A percentile compares a stretch with the other conserved stretches of the same genome.
These are phyloP conservation scores for Sambucus nigra DNA, from an alignment of 129 eudicot species.

Conservation along the genomic window DNA sequence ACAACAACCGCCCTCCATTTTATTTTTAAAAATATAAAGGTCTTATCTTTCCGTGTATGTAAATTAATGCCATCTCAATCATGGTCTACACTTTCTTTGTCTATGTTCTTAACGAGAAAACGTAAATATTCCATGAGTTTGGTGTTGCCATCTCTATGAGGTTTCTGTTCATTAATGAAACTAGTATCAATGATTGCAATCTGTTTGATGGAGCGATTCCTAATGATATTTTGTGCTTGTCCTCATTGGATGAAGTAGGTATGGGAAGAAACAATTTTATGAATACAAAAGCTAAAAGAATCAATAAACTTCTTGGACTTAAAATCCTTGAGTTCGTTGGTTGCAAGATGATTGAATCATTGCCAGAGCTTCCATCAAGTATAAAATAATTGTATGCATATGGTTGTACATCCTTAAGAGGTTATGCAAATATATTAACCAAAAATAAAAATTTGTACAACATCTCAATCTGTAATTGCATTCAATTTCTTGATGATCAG, in stretches of 20 bases:
- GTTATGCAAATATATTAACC: no score
- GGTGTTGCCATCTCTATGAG: conserved; percentile 21
- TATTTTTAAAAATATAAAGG: neutral
- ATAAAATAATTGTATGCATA: conserved; percentile 15
- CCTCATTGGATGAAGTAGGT: conserved; percentile 24
- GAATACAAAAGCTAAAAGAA: conserved; percentile 17
- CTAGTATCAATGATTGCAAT: conserved; percentile 21
- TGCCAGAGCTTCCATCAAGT: no score
- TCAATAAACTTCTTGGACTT: conserved; percentile 16
- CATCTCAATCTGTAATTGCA: conserved; percentile 6
- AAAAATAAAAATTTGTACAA: no score
- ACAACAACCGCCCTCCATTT: no score
- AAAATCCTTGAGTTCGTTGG: conserved; percentile 33
- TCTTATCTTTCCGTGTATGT: conserved; percentile 9
- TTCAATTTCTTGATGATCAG: neutral
- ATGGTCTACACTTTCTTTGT: conserved; percentile 10
- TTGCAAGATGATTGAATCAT: conserved; percentile 26
- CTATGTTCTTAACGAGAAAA: conserved; percentile 6
- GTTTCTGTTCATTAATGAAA: conserved; percentile 17
- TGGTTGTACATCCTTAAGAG: conserved; percentile 16
- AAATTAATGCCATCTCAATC: conserved; percentile 6
- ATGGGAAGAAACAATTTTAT: conserved; percentile 26
- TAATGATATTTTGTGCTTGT: conserved; percentile 11
- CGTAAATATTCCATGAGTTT: conserved; percentile 4
- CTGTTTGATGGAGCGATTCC: conserved; percentile 13